Evolutionary conservation across 139 green algal genomes (phyloP).

Genomic region (Ulvella scutata): DNA sequence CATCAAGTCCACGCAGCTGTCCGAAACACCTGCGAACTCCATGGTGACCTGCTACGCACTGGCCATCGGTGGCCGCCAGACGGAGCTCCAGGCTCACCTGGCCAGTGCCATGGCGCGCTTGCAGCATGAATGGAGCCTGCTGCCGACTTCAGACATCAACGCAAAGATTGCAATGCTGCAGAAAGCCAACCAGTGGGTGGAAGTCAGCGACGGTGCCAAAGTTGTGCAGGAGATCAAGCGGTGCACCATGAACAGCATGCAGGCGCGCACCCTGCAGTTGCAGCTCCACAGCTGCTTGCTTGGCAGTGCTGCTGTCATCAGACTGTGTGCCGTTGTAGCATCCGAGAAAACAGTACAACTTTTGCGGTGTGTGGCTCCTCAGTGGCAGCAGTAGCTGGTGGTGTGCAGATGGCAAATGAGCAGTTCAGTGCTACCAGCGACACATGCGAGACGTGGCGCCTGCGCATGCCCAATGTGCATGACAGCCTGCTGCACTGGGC

Average conservation of each 20-base stretch:
- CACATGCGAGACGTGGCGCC: constrained; percentile 44
- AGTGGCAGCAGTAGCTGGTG: no score
- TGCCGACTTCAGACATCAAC: background rate
- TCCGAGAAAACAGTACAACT: no score
- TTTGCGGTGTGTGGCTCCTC: no score
- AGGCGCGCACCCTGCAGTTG: no score
- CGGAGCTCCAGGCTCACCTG: background rate
- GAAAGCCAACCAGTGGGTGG: constrained; percentile 29
- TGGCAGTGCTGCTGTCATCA: no score
- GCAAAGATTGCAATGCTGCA: background rate
- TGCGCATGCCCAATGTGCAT: constrained; percentile 90
- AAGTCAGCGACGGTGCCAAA: constrained; percentile 30
- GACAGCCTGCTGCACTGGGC: constrained; percentile 78
- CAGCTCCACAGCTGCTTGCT: no score
- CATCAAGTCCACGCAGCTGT: background rate
- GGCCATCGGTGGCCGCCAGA: background rate
- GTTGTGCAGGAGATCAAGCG: constrained; percentile 59
- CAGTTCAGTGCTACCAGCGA: constrained; percentile 37
- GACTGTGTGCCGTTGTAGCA: no score
- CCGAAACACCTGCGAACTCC: background rate
- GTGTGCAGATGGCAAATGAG: background rate
- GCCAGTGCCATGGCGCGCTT: background rate
- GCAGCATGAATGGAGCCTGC: background rate
- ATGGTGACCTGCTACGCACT: background rate
- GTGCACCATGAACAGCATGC: no score